Conservation (phyloP, 441 rosid species). For the Brassica hybrid region DNA sequence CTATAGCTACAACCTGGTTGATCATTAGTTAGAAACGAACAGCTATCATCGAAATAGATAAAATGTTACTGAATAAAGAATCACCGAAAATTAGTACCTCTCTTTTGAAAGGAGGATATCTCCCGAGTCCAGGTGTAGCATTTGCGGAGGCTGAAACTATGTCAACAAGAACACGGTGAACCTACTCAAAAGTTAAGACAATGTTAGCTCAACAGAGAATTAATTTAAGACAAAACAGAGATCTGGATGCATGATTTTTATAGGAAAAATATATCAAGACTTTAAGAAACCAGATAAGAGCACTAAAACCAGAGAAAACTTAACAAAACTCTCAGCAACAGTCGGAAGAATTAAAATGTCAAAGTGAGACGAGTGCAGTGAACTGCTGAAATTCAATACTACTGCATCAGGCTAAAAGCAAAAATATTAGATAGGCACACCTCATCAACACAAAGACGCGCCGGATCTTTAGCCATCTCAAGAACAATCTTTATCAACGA, state of each 20-base stretch:
- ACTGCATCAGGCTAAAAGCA: neutral
- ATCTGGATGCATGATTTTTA: slow-evolving; percentile 18
- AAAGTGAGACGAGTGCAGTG: slow-evolving; percentile 23
- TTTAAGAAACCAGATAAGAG: slow-evolving; percentile 12
- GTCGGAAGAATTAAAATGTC: neutral
- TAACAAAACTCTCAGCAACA: slow-evolving; percentile 7
- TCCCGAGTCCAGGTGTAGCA: slow-evolving; percentile 96
- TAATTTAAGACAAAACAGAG: neutral
- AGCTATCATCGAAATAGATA: slow-evolving; percentile 14
- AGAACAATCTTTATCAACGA: slow-evolving; percentile 91
- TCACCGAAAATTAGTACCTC: slow-evolving; percentile 55
- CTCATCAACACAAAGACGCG: slow-evolving; percentile 92
- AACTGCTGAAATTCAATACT: slow-evolving; percentile 10
- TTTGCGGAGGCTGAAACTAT: slow-evolving; percentile 75
- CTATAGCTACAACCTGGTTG: slow-evolving; percentile 83
- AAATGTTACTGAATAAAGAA: slow-evolving; percentile 25
- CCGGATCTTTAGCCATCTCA: slow-evolving; percentile 93
- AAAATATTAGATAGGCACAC: slow-evolving; percentile 41
- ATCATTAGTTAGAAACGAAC: slow-evolving; percentile 25
- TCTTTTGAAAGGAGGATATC: slow-evolving; percentile 96
- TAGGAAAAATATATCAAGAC: neutral
- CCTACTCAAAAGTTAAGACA: slow-evolving; percentile 49
- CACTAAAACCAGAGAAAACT: slow-evolving; percentile 19
- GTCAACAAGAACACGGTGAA: slow-evolving; percentile 90
- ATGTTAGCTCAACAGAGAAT: slow-evolving; percentile 1